Base-by-base conservation (phyloP, 208 protist genomes). In the Trypanosomatidae sp. region DNA sequence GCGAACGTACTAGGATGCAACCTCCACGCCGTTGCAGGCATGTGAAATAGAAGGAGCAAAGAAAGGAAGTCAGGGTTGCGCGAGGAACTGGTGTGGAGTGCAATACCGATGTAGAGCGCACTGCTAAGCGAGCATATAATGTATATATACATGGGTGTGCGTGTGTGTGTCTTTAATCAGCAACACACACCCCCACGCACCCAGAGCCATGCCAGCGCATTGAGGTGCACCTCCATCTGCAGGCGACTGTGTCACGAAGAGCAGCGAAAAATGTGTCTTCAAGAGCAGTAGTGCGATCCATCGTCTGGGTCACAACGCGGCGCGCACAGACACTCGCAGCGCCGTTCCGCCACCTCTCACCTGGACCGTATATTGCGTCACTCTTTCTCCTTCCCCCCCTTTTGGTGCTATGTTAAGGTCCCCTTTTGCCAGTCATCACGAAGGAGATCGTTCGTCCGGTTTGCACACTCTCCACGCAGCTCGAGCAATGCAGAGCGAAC, bases 111-210 rank as follows among this genome's bases (percentile, higher is more conserved):
- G 13, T n/a, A 17, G 59, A 65, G 25, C 53, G 25, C 53, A 25
- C 10, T 33, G 8, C 53, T 33, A 12, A 4, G 53, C 53, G 25
- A 25, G 44, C 47, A 39, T 9, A 73, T 15, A 52, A 46, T 22
- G 22, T 19, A 33, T 52, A 10, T 68, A 10, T 62, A 12, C 60
- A 25, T 71, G 52, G 7, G 50, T 53, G 44, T 62, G 59, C 50
- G 74, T 73, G 50, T 67, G 36, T 73, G 46, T 41, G 13, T 36
- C 12, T 72, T 17, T 73, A 13, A n/a, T 56, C 22, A 9, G 52
- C 52, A 15, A 15, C 22, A 36, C 19, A 52, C 13, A 12, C 9
- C 1, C 22, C 3, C 22, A 30, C 44, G 44, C 62, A 2, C 22
- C 22, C 41, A 19, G 43, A 25, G 39, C 12, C 12, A 49, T 15